Base-by-base conservation (phyloP, 2,329 filamentous ascomycete genomes). In the Pseudogymnoascus sp. region DNA sequence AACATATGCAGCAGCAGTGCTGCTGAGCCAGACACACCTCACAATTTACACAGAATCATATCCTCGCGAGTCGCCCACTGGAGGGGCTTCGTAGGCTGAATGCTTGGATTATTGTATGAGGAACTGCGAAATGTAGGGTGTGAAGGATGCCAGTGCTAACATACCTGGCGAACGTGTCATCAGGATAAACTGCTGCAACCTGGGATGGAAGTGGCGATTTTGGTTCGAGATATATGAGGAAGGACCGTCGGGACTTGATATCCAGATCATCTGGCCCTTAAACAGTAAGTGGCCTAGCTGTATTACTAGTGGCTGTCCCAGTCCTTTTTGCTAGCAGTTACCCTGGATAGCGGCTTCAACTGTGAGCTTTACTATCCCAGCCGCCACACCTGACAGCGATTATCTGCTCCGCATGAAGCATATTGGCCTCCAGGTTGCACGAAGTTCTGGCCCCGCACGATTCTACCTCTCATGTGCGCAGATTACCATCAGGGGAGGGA, bases 381-480 rank as follows among this genome's bases (percentile, higher is more conserved):
- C 65, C 21, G 65, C 71, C 60, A 70, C 72, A 37, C 73, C 76
- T 37, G 63, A 67, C 40, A 76, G 77, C 11, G 74, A 78, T 61
- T 75, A 75, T 58, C 72, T 76, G 61, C 60, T 74, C 45, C 73
- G 73, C 12, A 65, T 69, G 8, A 73, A 76, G 66, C 73, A 75
- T 61, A 74, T 75, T 60, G 73, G 59, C 12, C 64, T 23, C 21
- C 67, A 70, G 37, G 59, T 41, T 2, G 68, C 66, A 12, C 11
- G 31, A 9, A 33, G 16, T 14, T 40, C 62, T n/a, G 60, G 62
- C 2, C 66, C 63, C 28, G 66, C 66, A 7, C 69, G 70, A n/a
- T 69, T 69, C 38, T 70, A 67, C 62, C 33, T 78, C 49, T 72
- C 72, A 5, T 79, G 77, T 61, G 72, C 72, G 4, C 77, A 79